phyloP scores from a whole-genome alignment of 2,329 filamentous ascomycete genomes.

The Aspergillus latus region DNA sequence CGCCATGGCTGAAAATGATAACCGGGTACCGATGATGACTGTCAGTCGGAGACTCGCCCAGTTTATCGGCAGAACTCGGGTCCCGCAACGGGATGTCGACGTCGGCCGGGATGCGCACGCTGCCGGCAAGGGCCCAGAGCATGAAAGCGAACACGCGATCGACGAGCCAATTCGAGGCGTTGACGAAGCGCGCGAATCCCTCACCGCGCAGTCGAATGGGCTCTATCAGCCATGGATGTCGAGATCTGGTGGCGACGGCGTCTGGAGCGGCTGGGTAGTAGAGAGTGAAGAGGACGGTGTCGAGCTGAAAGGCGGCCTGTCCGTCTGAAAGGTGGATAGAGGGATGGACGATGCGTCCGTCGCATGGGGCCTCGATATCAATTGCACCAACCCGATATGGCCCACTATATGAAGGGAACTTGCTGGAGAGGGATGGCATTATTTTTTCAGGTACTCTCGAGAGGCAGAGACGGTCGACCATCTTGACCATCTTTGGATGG shows the following conservation, averaged over 20 bases:
- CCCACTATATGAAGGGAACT: not conserved
- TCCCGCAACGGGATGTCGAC: not conserved
- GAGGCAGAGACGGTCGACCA: too few species aligned
- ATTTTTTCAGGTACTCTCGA: not conserved
- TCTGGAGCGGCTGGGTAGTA: not conserved
- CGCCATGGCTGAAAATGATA: not conserved
- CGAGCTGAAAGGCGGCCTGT: not conserved
- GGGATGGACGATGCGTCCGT: not conserved
- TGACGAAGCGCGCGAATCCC: not conserved
- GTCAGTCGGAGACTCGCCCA: not conserved
- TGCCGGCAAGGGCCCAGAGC: not conserved
- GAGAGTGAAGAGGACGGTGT: conserved; percentile 1
- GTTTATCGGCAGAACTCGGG: not conserved
- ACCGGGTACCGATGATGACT: not conserved
- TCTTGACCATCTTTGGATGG: too few species aligned
- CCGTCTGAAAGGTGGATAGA: not conserved
- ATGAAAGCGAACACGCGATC: conserved; percentile 1
- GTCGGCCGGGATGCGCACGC: not conserved
- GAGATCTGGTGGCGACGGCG: not conserved
- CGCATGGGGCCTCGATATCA: conserved; percentile 1
- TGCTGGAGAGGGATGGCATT: not conserved
- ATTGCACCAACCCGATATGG: conserved; percentile 1
- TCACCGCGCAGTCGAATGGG: not conserved
- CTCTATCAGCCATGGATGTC: not conserved
- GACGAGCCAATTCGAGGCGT: not conserved